Base-by-base conservation (phyloP, 176 grass and related monocot species). In the Chloris gayana region DNA sequence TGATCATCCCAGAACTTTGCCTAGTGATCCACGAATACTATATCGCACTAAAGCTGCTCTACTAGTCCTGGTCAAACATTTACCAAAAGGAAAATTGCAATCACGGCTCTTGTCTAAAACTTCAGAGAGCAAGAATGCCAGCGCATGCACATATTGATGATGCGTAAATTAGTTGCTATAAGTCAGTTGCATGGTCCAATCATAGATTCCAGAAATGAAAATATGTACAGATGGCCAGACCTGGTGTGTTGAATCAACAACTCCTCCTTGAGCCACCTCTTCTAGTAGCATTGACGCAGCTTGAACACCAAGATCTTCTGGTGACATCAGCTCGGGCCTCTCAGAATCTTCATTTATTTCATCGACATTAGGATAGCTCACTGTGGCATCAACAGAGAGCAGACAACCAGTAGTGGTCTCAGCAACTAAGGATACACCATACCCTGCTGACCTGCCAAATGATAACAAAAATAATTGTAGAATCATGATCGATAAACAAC, bases 211-310 rank as follows among this genome's bases (percentile, higher is more conserved):
- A 78, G 7, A n/a, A 79, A 51, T 33, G 15, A 46, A 37, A 66
- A 73, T 2, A 5, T 24, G 24, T 69, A 77, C 35, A 21, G 51
- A 54, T 70, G 5, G 15, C 8, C 67, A 87, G 8, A 97, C 95
- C 95, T 97, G 92, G 72, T 97, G 95, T 57, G 81, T 88, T 10
- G 95, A 98, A 78, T 98, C 95, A 72, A 98, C 88, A 63, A 95
- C 95, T 64, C 95, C 95, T 69, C 92, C 95, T 73, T 89, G 95
- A 59, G 83, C 88, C 26, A 95, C 81, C 67, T 95, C 95, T 79
- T 84, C 88, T 58, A 98, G 86, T 49, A 98, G 27, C 84, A 86
- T 89, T 47, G 92, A 98, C 74, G 95, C 95, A 83, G 82, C 92
- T 89, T 89, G 77, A 59, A 87, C 84, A 45, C 95, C 95, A 44